Conservation (phyloP, 768 basidiomycete genomes). For the Pleurotus citrinopileatus region DNA sequence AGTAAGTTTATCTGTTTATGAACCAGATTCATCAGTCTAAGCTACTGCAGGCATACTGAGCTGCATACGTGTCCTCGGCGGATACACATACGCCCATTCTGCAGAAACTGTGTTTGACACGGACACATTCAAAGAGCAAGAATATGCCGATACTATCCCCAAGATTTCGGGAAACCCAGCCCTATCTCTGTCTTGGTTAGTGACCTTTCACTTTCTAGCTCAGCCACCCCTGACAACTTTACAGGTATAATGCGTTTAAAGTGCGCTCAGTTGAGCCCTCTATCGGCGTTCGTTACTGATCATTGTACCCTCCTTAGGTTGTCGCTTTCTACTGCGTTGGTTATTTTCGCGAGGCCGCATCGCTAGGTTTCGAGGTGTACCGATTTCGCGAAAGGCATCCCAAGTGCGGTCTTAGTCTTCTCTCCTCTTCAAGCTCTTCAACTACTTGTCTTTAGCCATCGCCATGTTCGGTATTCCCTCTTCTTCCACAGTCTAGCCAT, state of each 20-base stretch:
- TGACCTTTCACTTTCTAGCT: background rate
- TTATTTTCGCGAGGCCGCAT: constrained; percentile 53
- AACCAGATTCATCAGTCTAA: background rate
- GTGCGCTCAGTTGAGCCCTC: constrained; percentile 26
- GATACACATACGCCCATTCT: constrained; percentile 49
- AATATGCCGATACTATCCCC: constrained; percentile 45
- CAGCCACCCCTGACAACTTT: background rate
- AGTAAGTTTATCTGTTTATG: constrained; percentile 32
- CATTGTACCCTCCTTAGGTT: constrained; percentile 45
- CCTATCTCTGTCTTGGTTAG: constrained; percentile 61
- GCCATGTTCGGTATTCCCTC: constrained; percentile 63
- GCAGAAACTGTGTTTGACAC: constrained; percentile 58
- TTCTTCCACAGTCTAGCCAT: constrained; percentile 73
- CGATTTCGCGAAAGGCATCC: constrained; percentile 57
- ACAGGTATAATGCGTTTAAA: constrained; percentile 68
- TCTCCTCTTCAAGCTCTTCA: background rate
- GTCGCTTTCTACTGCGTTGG: constrained; percentile 66
- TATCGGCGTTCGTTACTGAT: too few species aligned
- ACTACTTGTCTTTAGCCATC: constrained; percentile 40
- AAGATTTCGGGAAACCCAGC: constrained; percentile 43
- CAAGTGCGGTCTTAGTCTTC: constrained; percentile 57
- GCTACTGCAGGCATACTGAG: constrained; percentile 65
- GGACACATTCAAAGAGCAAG: constrained; percentile 52
- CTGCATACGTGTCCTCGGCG: constrained; percentile 62
- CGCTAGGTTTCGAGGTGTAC: constrained; percentile 62